Percentiles rank a stretch among this genome's conserved stretches.
phyloP scores from a whole-genome alignment of 176 grass and related monocot genomes.

The Bothriochloa decipiens region DNA sequence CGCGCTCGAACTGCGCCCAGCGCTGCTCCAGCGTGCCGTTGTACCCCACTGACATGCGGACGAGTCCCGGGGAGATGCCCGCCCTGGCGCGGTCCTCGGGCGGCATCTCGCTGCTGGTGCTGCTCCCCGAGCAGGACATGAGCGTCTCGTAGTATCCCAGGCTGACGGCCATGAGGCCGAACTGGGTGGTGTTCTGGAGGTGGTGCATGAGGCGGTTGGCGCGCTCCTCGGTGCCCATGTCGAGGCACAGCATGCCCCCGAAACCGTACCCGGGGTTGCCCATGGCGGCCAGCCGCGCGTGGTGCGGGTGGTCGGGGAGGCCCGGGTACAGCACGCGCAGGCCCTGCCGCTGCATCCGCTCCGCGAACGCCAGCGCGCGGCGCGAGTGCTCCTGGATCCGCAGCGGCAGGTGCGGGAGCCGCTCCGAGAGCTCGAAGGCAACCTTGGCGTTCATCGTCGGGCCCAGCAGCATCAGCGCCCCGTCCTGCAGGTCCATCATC shows the following conservation, averaged over 20 bases:
- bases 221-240: slow-evolving; percentile 94
- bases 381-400: slow-evolving; percentile 95
- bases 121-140: slow-evolving; percentile 93
- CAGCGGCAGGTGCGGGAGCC: slow-evolving; percentile 84
- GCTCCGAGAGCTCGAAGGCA: slow-evolving; percentile 83
- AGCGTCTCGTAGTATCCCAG: slow-evolving; percentile 94
- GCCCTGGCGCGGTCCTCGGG: slow-evolving; percentile 68
- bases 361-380: slow-evolving; percentile 70
- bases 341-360: slow-evolving; percentile 62
- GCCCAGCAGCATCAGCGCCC: slow-evolving; percentile 85
- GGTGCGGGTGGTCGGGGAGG: slow-evolving; percentile 81
- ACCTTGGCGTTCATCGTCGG: slow-evolving; percentile 99
- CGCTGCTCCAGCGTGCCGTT: slow-evolving; percentile 91
- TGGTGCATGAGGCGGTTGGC: slow-evolving; percentile 93
- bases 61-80: slow-evolving; percentile 80
- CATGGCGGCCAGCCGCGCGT: slow-evolving; percentile 54
- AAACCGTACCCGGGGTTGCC: slow-evolving; percentile 76
- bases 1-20: slow-evolving; percentile 88
- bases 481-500: slow-evolving; percentile 93
- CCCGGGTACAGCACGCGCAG: slow-evolving; percentile 86
- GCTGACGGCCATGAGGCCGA: slow-evolving; percentile 98
- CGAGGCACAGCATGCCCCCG: slow-evolving; percentile 90
- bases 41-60: slow-evolving; percentile 90
- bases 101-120: slow-evolving; percentile 95
- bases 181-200: slow-evolving; percentile 97